Evolutionary conservation across 2,329 filamentous ascomycete species (phyloP).

Genomic region (Rugonectria rugulosa): DNA sequence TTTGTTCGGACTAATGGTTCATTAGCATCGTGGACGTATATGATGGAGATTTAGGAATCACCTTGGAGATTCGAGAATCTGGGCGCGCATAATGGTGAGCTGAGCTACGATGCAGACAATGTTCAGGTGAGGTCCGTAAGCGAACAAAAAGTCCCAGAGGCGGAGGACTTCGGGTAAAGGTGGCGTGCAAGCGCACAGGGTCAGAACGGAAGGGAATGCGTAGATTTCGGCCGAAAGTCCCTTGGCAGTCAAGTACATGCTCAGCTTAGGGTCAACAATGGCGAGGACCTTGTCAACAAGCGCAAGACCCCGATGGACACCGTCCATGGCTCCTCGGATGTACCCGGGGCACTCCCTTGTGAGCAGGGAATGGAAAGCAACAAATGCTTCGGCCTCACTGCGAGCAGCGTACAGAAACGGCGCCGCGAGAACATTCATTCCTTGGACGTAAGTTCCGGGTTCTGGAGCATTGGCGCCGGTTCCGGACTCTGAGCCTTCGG

Average conservation of each 20-base stretch:
- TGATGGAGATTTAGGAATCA: constrained; percentile 46
- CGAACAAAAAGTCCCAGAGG: constrained; percentile 97
- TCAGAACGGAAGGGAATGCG: constrained; percentile 93
- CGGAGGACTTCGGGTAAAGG: constrained; percentile 91
- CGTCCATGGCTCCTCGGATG: constrained; percentile 95
- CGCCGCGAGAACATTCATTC: constrained; percentile 97
- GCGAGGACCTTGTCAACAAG: constrained; percentile 92
- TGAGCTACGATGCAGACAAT: constrained; percentile 97
- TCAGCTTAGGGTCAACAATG: constrained; percentile 89
- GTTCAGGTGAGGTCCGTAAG: constrained; percentile 93
- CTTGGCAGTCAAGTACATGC: constrained; percentile 82
- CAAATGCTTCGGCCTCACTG: constrained; percentile 94
- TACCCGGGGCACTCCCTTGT: constrained; percentile 91
- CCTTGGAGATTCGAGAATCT: constrained; percentile 85
- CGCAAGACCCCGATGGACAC: constrained; percentile 89
- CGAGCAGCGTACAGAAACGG: constrained; percentile 95
- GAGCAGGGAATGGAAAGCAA: constrained; percentile 87
- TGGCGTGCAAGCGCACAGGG: constrained; percentile 93
- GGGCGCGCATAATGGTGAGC: constrained; percentile 84
- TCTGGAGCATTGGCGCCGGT: constrained; percentile 61
- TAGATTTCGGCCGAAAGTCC: constrained; percentile 93
- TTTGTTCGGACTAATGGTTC: constrained; percentile 79
- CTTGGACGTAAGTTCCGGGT: constrained; percentile 92
- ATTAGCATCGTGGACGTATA: constrained; percentile 32
- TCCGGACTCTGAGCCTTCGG: constrained; percentile 68